Percentiles rank a stretch among this genome's conserved stretches.
Evolutionary conservation across 495 filamentous ascomycete species (phyloP).

Genomic region (Friedmanniomyces endolithicus): DNA sequence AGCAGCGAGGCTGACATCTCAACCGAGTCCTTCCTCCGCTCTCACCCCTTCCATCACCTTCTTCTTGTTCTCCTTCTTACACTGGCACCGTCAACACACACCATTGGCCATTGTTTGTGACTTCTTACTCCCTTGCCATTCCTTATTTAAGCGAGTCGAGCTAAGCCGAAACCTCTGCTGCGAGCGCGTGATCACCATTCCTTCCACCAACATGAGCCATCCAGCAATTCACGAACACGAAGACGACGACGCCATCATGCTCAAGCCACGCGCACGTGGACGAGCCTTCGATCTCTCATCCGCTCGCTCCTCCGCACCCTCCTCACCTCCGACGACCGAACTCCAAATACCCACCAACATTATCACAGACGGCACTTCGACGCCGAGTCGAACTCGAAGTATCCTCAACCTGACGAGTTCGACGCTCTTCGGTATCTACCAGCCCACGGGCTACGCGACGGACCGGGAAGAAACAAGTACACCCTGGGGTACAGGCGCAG

Average conservation of each 20-base stretch:
- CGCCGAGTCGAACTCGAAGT: conserved; percentile 49
- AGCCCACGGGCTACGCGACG: conserved; percentile 46
- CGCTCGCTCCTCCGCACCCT: conserved; percentile 36
- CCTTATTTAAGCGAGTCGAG: background rate
- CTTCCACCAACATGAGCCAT: conserved; percentile 12
- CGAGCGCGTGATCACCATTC: background rate
- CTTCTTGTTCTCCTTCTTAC: too few relatives aligned
- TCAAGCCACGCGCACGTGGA: conserved; percentile 11
- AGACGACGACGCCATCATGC: conserved; percentile 5
- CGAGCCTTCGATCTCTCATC: conserved; percentile 17
- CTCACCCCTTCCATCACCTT: too few relatives aligned
- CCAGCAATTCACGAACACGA: conserved; percentile 11
- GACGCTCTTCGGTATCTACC: conserved; percentile 85
- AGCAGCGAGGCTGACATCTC: too few relatives aligned
- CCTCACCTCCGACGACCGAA: conserved; percentile 32
- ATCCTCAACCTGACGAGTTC: conserved; percentile 78
- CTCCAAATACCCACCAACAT: conserved; percentile 29
- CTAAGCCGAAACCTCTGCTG: background rate
- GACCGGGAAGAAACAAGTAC: conserved; percentile 35
- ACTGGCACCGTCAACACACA: too few relatives aligned
- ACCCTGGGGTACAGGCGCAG: conserved; percentile 61
- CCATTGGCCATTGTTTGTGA: too few relatives aligned
- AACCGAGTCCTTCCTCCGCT: too few relatives aligned
- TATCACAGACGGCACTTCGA: conserved; percentile 18
- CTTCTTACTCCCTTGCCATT: background rate